Evolutionary conservation across 257 asterid genomes (phyloP).

Genomic region (Jaltomata sinuosa): DNA sequence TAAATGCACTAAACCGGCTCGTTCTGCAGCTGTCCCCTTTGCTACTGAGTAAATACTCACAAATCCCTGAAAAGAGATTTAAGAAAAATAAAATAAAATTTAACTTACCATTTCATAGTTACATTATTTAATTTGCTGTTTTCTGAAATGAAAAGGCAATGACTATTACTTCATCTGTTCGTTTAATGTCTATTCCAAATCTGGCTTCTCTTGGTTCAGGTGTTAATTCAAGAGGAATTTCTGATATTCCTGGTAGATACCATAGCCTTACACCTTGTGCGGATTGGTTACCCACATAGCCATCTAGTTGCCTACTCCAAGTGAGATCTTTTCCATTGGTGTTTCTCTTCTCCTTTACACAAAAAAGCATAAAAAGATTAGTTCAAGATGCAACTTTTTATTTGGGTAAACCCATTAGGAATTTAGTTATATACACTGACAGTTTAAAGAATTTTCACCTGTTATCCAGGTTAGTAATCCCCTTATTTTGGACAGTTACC

Average conservation of each 20-base stretch:
- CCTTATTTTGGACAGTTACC: not conserved
- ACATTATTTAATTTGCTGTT: not conserved
- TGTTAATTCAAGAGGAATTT: conserved; percentile 19
- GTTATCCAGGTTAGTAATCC: not conserved
- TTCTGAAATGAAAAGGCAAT: not conserved
- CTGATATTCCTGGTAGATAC: conserved; percentile 42
- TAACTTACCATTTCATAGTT: not conserved
- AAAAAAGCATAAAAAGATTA: not conserved
- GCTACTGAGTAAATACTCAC: conserved; percentile 25
- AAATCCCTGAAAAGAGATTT: conserved; percentile 22
- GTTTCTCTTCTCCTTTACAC: conserved; percentile 18
- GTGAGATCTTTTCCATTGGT: conserved; percentile 15
- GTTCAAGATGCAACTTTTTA: not conserved
- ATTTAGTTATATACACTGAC: not conserved
- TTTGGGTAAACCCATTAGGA: not conserved
- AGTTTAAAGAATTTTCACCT: not conserved
- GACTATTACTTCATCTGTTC: conserved; percentile 40
- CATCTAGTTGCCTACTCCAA: conserved; percentile 19
- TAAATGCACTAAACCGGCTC: conserved; percentile 37
- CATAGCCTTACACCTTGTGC: conserved; percentile 35
- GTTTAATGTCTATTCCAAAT: conserved; percentile 35
- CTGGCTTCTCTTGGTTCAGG: conserved; percentile 35
- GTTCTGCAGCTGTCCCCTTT: conserved; percentile 37
- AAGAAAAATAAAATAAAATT: not conserved
- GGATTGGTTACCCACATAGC: conserved; percentile 9